A percentile compares a stretch with the other conserved stretches of the same genome.
Evolutionary conservation across 257 asterid genomes (phyloP).

Genomic region (Galeopsis tetrahit): DNA sequence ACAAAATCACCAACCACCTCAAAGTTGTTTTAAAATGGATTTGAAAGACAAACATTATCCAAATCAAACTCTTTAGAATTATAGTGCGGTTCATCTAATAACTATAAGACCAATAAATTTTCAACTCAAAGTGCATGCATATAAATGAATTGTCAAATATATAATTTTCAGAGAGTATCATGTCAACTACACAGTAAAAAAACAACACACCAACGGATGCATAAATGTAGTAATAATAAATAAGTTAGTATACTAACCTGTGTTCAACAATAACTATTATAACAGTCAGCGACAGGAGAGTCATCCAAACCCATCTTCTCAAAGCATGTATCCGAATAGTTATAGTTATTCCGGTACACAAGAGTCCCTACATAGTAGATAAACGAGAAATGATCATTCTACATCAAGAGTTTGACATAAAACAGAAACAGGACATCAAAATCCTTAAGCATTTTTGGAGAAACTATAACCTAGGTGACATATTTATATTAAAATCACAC

Average conservation of each 20-base stretch:
- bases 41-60: too few relatives aligned
- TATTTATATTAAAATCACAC: slow-evolving; percentile 3
- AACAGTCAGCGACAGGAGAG: slow-evolving; percentile 62
- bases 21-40: too few relatives aligned
- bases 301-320: slow-evolving; percentile 74
- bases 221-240: slow-evolving; percentile 14
- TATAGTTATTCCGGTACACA: slow-evolving; percentile 60
- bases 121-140: too few relatives aligned
- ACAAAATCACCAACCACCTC: too few relatives aligned
- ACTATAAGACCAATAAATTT: too few relatives aligned
- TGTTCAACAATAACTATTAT: slow-evolving; percentile 55
- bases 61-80: too few relatives aligned
- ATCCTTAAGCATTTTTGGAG: not conserved
- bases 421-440: slow-evolving; percentile 9
- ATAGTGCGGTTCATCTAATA: too few relatives aligned
- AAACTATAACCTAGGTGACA: not conserved
- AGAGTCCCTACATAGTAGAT: slow-evolving; percentile 80
- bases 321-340: slow-evolving; percentile 82
- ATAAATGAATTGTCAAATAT: too few relatives aligned
- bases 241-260: slow-evolving; percentile 55
- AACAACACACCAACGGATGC: not conserved
- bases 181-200: slow-evolving; percentile 1
- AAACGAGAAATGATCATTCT: slow-evolving; percentile 80
- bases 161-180: too few relatives aligned
- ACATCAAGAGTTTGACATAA: slow-evolving; percentile 44